phyloP scores from a whole-genome alignment of 176 grass and related monocot genomes.

The Lolium perenne region DNA sequence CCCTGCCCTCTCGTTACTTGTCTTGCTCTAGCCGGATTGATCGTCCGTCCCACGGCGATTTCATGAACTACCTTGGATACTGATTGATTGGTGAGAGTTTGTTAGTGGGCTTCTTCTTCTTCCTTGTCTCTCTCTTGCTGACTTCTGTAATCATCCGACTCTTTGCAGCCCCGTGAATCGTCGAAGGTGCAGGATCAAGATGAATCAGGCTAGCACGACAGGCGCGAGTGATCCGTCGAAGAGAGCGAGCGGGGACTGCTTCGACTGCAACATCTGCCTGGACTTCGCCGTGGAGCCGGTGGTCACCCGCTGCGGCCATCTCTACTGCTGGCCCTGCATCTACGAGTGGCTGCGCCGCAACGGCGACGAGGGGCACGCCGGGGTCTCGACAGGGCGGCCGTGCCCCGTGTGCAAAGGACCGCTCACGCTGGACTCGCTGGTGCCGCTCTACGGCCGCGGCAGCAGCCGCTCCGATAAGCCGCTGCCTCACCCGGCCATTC shows the following conservation, averaged over 20 bases:
- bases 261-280: conserved; percentile 97
- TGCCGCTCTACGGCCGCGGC: conserved; percentile 91
- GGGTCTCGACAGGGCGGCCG: conserved; percentile 31
- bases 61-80: neutral
- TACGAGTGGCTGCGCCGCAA: conserved; percentile 86
- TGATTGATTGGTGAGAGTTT: conserved; percentile 20
- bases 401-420: conserved; percentile 90
- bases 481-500: conserved; percentile 30
- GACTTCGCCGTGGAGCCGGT: conserved; percentile 81
- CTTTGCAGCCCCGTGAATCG: conserved; percentile 32
- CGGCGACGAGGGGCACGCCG: neutral
- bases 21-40: neutral
- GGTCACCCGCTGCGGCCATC: conserved; percentile 90
- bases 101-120: neutral
- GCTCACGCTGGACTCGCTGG: conserved; percentile 56
- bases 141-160: neutral
- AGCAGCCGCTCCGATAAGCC: conserved; percentile 38
- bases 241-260: conserved; percentile 53
- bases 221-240: conserved; percentile 19
- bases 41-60: neutral
- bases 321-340: conserved; percentile 99
- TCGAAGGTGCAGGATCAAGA: conserved; percentile 6
- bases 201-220: conserved; percentile 23
- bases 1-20: conserved; percentile 7
- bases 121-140: neutral